Evolutionary conservation across 495 filamentous ascomycete genomes (phyloP).

Genomic region (Neurospora intermedia): DNA sequence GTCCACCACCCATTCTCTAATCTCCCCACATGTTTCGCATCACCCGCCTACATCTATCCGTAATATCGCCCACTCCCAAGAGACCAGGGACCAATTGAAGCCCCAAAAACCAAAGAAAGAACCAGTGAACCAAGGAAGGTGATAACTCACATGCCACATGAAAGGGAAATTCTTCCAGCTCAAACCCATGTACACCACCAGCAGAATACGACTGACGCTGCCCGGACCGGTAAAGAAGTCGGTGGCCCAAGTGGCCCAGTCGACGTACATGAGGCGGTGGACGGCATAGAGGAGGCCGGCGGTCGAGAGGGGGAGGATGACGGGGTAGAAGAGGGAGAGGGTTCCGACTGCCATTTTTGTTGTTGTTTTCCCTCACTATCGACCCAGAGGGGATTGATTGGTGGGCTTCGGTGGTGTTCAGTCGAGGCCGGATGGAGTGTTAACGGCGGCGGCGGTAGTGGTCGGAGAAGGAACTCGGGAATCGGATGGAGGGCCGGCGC

Average conservation of each 20-base stretch:
- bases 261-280: slow-evolving; percentile 25
- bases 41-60: too few species aligned
- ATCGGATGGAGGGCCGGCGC: neutral
- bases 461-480: neutral
- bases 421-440: too few species aligned
- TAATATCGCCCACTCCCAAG: too few species aligned
- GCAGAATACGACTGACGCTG: slow-evolving; percentile 35
- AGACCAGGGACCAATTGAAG: too few species aligned
- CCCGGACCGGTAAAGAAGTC: slow-evolving; percentile 42
- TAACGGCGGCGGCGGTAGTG: neutral
- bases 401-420: too few species aligned
- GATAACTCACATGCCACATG: slow-evolving; percentile 57
- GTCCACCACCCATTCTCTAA: too few species aligned
- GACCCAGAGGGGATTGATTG: too few species aligned
- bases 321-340: slow-evolving; percentile 24
- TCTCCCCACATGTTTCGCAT: too few species aligned
- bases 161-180: slow-evolving; percentile 67
- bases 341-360: slow-evolving; percentile 32
- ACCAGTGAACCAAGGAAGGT: neutral
- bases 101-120: neutral
- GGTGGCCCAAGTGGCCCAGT: slow-evolving; percentile 22
- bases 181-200: slow-evolving; percentile 40
- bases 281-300: slow-evolving; percentile 29
- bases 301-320: slow-evolving; percentile 25
- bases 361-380: too few species aligned